These are phyloP conservation scores for Taphrina populina DNA, from an alignment of 1,139 yeast species.

Conservation along the genomic window DNA sequence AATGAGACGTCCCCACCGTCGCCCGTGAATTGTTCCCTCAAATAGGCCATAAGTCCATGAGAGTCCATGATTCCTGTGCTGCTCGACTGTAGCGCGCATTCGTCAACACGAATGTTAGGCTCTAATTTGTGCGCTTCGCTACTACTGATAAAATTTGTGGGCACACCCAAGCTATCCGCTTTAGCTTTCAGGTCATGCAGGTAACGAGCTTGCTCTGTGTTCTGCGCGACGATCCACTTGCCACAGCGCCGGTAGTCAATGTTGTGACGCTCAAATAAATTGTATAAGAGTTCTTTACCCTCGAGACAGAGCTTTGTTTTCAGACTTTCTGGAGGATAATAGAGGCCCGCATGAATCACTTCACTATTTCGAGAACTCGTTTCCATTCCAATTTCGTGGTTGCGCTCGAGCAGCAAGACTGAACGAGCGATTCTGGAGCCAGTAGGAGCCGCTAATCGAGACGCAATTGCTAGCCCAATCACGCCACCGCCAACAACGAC, in stretches of 20 bases:
- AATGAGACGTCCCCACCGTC: conserved; percentile 65
- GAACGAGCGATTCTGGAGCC: conserved; percentile 51
- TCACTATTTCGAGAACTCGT: conserved; percentile 87
- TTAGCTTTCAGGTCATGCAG: conserved; percentile 56
- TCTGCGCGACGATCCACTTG: conserved; percentile 85
- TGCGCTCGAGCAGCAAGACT: conserved; percentile 69
- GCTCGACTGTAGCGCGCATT: conserved; percentile 71
- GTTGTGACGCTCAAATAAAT: conserved; percentile 52
- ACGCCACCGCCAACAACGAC: conserved; percentile 85
- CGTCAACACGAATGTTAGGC: conserved; percentile 64
- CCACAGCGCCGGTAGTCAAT: conserved; percentile 68
- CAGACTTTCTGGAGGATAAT: conserved; percentile 67
- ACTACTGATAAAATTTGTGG: conserved; percentile 57
- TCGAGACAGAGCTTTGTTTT: conserved; percentile 68
- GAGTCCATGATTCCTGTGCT: conserved; percentile 83
- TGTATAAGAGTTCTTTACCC: conserved; percentile 70
- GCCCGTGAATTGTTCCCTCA: conserved; percentile 55
- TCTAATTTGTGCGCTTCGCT: conserved; percentile 52
- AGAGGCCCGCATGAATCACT: conserved; percentile 87
- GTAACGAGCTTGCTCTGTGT: conserved; percentile 60
- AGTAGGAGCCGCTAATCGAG: conserved; percentile 52
- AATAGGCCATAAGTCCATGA: conserved; percentile 66
- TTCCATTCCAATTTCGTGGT: conserved; percentile 66
- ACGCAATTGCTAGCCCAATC: conserved; percentile 79
- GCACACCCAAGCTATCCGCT: conserved; percentile 53